Percentiles rank a stretch among this genome's conserved stretches.
Evolutionary conservation across 2,329 filamentous ascomycete species (phyloP).

Genomic region (Tetracladium maxilliforme): DNA sequence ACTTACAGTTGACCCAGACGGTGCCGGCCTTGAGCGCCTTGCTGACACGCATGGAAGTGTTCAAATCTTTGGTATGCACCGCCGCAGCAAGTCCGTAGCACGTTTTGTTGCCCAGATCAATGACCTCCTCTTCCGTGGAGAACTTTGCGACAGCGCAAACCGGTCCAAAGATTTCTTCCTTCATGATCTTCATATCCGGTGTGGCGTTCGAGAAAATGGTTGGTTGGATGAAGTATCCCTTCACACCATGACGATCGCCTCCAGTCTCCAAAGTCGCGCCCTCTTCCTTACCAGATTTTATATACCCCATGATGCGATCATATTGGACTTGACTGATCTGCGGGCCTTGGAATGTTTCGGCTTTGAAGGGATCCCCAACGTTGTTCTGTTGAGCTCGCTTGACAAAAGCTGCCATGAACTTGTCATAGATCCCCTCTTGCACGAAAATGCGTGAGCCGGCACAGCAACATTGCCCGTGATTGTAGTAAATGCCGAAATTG

Average conservation of each 20-base stretch:
- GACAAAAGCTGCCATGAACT: constrained; percentile 53
- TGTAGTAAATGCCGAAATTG: constrained; percentile 30
- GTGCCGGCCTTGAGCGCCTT: constrained; percentile 45
- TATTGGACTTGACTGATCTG: constrained; percentile 57
- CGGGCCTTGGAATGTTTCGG: constrained; percentile 56
- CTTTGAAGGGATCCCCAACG: constrained; percentile 52
- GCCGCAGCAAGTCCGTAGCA: too few species aligned
- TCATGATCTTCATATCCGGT: constrained; percentile 59
- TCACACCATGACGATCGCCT: constrained; percentile 48
- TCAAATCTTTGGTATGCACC: too few species aligned
- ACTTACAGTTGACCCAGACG: constrained; percentile 17
- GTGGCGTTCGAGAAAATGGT: constrained; percentile 60
- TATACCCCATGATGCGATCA: constrained; percentile 54
- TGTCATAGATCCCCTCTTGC: constrained; percentile 55
- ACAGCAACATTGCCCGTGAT: constrained; percentile 30
- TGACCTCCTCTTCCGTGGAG: constrained; percentile 51
- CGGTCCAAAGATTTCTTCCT: constrained; percentile 63
- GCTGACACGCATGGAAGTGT: constrained; percentile 51
- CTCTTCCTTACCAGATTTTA: constrained; percentile 47
- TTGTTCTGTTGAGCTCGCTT: constrained; percentile 45
- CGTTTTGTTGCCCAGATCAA: constrained; percentile 47
- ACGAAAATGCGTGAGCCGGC: constrained; percentile 56
- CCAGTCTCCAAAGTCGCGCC: constrained; percentile 51
- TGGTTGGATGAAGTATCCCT: constrained; percentile 60
- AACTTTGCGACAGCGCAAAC: constrained; percentile 60